Base-by-base conservation (phyloP, 768 basidiomycete genomes). In the Lactarius hengduanensis region DNA sequence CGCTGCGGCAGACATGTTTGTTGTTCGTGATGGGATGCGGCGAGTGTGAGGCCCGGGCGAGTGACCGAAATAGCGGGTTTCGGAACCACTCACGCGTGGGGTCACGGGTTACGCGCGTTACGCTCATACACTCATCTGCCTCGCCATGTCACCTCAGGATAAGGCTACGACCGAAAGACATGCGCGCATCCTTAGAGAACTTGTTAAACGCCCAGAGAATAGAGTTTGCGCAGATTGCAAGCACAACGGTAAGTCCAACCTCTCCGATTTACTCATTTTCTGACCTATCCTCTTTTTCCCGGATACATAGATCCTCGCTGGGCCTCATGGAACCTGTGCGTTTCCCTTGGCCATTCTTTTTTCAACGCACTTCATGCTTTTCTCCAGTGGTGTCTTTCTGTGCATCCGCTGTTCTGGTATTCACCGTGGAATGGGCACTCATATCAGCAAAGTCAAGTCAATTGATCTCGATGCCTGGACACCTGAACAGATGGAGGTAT, bases 391-490 rank as follows among this genome's bases (percentile, higher is more conserved):
- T 28, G 90, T 94, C 2, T 97, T 94, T 74, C 81, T 98, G 45
- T 99, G 96, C 75, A 97, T 99, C 70, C 87, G 96, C 65, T 99
- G 96, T 78, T 98, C 96, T 16, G 96, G 96, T 34, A 92, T 98
- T 64, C 96, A 99, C 77, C 89, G 96, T 53, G 90, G 93, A 47
- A 95, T 99, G 94, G 96, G 96, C 66, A 98, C 96, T 0, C 96
- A 99, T 77, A 97, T 98, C 76, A 92, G 91, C 78, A 92, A 91
- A 74, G 92, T 99, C 75, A 97, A 97, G 74, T 96, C 94, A 3
- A 92, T 99, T 62, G 96, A 99, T 78, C 87, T 99, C 62, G 96
- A 99, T 72, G 86, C 91, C 20, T 99, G 96, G 96, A 96, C 94
- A 9, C 93, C 94, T 3, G 95, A 98, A 69, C 96, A 99, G 79